phyloP scores from a whole-genome alignment of 139 green algal species.

The Coelastrella sp. region DNA sequence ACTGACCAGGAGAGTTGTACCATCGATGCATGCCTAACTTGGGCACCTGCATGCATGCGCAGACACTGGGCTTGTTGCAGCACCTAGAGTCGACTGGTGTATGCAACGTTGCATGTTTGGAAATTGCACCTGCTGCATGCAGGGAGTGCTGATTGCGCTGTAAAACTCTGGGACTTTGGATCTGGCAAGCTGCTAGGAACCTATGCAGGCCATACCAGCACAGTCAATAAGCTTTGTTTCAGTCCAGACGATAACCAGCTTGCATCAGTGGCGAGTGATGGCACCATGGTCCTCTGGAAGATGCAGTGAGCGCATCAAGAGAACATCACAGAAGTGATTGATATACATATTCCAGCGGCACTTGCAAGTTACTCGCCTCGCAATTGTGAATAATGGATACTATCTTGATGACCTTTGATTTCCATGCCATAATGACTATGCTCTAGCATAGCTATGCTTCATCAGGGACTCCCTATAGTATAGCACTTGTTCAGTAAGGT shows the following conservation, averaged over 20 bases:
- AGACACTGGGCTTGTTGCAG: no score
- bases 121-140: not conserved
- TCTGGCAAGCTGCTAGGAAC: not conserved
- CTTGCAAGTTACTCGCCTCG: no score
- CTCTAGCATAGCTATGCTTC: no score
- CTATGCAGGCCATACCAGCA: slow-evolving; percentile 33
- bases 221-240: slow-evolving; percentile 37
- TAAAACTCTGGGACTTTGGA: slow-evolving; percentile 43
- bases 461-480: not conserved
- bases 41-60: no score
- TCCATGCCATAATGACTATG: no score
- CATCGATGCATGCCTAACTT: no score
- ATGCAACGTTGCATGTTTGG: no score
- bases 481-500: not conserved
- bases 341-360: not conserved
- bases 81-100: no score
- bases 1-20: no score
- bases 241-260: slow-evolving; percentile 42
- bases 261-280: slow-evolving; percentile 24
- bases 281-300: slow-evolving; percentile 18
- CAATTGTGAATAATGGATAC: no score
- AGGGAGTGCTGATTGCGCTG: slow-evolving; percentile 37
- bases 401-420: no score
- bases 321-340: no score
- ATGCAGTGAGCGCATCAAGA: not conserved